Conservation (phyloP, 108 stramenopile genomes). For the Skeletonema costatum region DNA sequence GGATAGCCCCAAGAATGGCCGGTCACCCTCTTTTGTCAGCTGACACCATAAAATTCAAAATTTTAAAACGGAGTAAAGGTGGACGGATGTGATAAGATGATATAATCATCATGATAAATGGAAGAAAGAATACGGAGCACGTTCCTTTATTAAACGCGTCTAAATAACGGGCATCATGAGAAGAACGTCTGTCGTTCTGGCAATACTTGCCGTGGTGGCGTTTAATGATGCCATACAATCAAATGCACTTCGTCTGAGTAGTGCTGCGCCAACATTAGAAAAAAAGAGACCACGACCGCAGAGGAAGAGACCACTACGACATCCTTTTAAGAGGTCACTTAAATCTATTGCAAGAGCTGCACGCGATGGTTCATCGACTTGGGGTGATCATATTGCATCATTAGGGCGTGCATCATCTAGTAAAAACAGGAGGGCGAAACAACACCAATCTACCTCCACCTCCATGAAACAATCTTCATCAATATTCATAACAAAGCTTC, state of each 20-base stretch:
- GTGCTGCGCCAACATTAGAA: background rate
- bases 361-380: conserved; percentile 24
- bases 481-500: conserved; percentile 10
- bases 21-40: no score
- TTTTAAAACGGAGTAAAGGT: no score
- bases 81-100: no score
- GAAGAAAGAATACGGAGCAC: no score
- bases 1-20: no score
- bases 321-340: background rate
- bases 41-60: no score
- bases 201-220: background rate
- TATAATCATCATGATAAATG: no score
- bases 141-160: no score
- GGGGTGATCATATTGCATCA: conserved; percentile 31
- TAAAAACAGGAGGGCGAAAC: background rate
- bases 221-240: background rate
- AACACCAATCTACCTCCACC: background rate
- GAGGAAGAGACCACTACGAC: background rate
- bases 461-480: conserved; percentile 1
- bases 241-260: background rate
- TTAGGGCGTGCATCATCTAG: background rate
- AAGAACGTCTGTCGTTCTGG: background rate
- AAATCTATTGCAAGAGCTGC: conserved; percentile 17
- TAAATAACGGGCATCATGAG: no score
- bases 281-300: background rate